Base-by-base conservation (phyloP, 306 rosid genomes). In the Comarum palustre region DNA sequence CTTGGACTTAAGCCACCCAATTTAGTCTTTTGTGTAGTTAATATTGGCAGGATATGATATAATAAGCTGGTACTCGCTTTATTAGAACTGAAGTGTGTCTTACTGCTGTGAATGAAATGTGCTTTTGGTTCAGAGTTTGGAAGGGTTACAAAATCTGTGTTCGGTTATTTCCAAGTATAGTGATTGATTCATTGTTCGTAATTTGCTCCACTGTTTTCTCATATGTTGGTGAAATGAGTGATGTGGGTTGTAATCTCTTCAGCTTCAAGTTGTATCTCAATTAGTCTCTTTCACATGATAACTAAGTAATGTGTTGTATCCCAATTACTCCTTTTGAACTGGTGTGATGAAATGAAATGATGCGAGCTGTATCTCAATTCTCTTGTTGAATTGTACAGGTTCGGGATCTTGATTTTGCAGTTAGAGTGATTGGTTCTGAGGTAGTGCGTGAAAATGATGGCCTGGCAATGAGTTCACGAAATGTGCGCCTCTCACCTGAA, bases 381-480 rank as follows among this genome's bases (percentile, higher is more conserved):
- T 61, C 25, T 75, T 24, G 14, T 66, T 72, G 58, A 45, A 77
- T 74, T 42, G 69, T 75, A 73, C 85, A 94, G 99, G 97, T 94
- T 83, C 83, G 88, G 67, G 96, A 94, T 86, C 97, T 94, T 79
- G 97, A 94, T 76, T 91, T 94, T 81, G 68, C 88, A 39, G 69
- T 90, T 45, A 73, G 86, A 78, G 83, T 94, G 67, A 77, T 94
- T 12, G 96, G 97, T 54, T 88, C 84, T 34, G 96, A 92, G 48
- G 54, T 91, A 63, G 73, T 77, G 20, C 92, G 97, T 6, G 96
- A 91, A 6, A 59, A 22, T 0, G 96, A 94, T 77, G 99, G 99
- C 67, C 83, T 94, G 10, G 99, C 99, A 71, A 77, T 89, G 99
- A 88, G 99, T 79, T 94, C 97, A 1, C 93, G 99, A 71, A 94